Evolutionary conservation across 1,284 basidiomycete species (phyloP).

Genomic region (Ceratobasidium sp.): DNA sequence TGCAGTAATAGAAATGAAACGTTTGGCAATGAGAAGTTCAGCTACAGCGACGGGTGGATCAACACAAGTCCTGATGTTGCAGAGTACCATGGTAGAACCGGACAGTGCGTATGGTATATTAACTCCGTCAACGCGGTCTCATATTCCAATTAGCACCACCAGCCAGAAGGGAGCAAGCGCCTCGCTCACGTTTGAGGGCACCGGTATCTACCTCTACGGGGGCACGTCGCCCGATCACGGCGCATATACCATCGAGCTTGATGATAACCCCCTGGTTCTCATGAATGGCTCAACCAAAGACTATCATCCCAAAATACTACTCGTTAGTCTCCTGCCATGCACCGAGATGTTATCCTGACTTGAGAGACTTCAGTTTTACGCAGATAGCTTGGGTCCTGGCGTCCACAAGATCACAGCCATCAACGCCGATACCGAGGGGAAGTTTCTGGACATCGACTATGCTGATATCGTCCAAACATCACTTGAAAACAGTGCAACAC

Average conservation of each 20-base stretch:
- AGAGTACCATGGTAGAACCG: constrained; percentile 18
- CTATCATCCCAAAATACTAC: constrained; percentile 12
- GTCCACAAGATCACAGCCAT: constrained; percentile 33
- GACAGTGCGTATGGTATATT: constrained; percentile 11
- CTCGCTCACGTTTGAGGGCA: constrained; percentile 22
- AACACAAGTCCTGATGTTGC: background rate
- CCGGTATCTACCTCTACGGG: constrained; percentile 29
- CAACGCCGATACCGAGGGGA: constrained; percentile 24
- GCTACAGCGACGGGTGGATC: background rate
- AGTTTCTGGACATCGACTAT: constrained; percentile 34
- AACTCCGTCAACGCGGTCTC: background rate
- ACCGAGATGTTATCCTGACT: background rate
- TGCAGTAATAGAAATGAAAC: background rate
- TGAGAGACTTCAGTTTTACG: constrained; percentile 13
- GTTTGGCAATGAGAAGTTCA: constrained; percentile 2
- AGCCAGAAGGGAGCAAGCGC: background rate
- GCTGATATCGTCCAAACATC: constrained; percentile 24
- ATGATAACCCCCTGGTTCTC: background rate
- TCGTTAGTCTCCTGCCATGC: constrained; percentile 1
- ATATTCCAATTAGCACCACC: background rate
- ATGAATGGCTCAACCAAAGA: constrained; percentile 22
- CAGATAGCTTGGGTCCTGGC: constrained; percentile 37
- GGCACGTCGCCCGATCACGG: constrained; percentile 22
- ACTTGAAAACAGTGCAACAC: background rate
- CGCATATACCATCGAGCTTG: background rate